Conservation (phyloP, 345 rosid genomes). For the Citrus cavaleriei region DNA sequence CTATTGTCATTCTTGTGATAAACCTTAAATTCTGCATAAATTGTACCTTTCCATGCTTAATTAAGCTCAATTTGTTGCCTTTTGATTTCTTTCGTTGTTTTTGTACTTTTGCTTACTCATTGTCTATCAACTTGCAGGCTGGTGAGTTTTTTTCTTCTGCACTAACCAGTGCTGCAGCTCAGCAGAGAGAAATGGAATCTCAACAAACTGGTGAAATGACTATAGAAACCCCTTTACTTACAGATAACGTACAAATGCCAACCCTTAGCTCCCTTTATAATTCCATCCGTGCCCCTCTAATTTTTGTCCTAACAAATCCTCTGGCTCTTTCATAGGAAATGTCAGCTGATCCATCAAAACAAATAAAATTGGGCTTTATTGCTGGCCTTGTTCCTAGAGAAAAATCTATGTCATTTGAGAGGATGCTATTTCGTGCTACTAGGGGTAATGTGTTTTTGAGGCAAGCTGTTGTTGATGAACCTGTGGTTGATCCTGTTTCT, state of each 20-base stretch:
- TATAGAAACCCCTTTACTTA: slow-evolving; percentile 72
- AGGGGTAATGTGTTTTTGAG: slow-evolving; percentile 82
- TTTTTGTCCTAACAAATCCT: slow-evolving; percentile 1
- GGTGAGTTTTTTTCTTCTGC: slow-evolving; percentile 84
- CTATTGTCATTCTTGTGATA: neutral
- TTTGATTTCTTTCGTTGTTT: neutral
- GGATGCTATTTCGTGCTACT: slow-evolving; percentile 95
- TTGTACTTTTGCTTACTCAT: neutral
- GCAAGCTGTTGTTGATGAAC: slow-evolving; percentile 66
- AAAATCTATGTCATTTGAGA: slow-evolving; percentile 89
- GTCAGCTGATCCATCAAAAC: slow-evolving; percentile 69
- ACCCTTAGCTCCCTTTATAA: neutral
- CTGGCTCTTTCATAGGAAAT: slow-evolving; percentile 43
- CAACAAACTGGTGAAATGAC: slow-evolving; percentile 50
- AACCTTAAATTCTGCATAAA: neutral
- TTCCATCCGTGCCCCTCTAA: neutral
- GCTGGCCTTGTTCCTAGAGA: slow-evolving; percentile 90
- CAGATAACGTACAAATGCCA: slow-evolving; percentile 46
- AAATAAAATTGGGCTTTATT: slow-evolving; percentile 83
- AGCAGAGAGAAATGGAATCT: slow-evolving; percentile 67
- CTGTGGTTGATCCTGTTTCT: slow-evolving; percentile 81
- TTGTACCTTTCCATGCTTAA: neutral
- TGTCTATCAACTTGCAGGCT: slow-evolving; percentile 40
- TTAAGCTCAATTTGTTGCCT: neutral
- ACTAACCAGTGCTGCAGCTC: slow-evolving; percentile 63